phyloP scores from a whole-genome alignment of 371 early-diverging fungal species.

The Dichotomocladium elegans region DNA sequence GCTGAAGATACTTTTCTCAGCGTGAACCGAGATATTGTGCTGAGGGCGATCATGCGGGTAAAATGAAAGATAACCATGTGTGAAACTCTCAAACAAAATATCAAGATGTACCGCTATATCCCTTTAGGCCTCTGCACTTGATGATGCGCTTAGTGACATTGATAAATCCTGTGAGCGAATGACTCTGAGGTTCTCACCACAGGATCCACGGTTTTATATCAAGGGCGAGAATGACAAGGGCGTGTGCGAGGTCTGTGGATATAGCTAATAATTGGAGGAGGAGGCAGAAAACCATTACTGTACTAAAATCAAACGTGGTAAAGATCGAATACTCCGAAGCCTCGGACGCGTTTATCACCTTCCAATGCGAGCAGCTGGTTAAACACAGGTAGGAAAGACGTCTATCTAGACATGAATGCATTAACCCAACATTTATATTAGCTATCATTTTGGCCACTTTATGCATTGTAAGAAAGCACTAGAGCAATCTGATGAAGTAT shows the following conservation, averaged over 20 bases:
- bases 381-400: conserved; percentile 22
- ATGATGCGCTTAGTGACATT: conserved; percentile 27
- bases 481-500: conserved; percentile 30
- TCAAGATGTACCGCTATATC: too few species aligned
- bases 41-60: conserved; percentile 25
- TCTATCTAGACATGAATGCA: neutral
- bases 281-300: neutral
- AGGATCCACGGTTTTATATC: conserved; percentile 23
- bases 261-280: neutral
- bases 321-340: conserved; percentile 28
- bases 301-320: neutral
- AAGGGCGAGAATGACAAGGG: conserved; percentile 20
- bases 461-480: conserved; percentile 27
- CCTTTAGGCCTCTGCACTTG: conserved; percentile 18
- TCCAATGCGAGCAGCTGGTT: conserved; percentile 17
- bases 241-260: conserved; percentile 10
- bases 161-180: conserved; percentile 24
- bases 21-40: conserved; percentile 8
- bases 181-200: conserved; percentile 25
- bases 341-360: conserved; percentile 31
- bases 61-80: too few species aligned
- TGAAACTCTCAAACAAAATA: too few species aligned
- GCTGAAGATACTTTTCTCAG: conserved; percentile 18
- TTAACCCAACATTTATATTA: conserved; percentile 4
- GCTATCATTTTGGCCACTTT: conserved; percentile 32